These are phyloP conservation scores for Penicillium sp. DNA, from an alignment of 2,329 filamentous ascomycete genomes.

Conservation along the genomic window DNA sequence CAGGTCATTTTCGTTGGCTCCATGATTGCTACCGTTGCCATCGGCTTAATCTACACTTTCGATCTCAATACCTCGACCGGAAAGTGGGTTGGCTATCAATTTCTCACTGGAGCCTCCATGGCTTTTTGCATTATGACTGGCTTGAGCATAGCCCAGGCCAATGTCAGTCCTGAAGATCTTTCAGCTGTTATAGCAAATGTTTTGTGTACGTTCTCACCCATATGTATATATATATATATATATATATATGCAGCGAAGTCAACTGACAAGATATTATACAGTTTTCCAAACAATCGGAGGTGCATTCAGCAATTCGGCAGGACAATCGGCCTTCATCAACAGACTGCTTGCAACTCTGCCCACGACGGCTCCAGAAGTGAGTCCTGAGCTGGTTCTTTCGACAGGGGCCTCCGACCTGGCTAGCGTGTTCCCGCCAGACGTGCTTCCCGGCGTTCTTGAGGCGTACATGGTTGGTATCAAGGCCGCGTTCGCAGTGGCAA, in stretches of 20 bases:
- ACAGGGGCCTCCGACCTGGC: constrained; percentile 8
- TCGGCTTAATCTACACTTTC: constrained; percentile 32
- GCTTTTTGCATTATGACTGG: constrained; percentile 20
- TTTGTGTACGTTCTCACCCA: constrained; percentile 13
- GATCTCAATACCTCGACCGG: constrained; percentile 19
- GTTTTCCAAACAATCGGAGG: constrained; percentile 29
- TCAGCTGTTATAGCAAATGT: constrained; percentile 22
- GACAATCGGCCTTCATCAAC: constrained; percentile 15
- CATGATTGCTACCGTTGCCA: constrained; percentile 23
- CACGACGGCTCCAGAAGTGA: not conserved
- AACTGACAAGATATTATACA: not conserved
- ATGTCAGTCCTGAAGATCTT: constrained; percentile 23
- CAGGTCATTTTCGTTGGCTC: constrained; percentile 25
- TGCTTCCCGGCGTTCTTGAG: constrained; percentile 1
- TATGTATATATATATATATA: too few species aligned
- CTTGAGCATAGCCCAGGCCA: constrained; percentile 21
- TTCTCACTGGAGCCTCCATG: constrained; percentile 17
- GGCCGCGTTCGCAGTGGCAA: not conserved
- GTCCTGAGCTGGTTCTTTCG: not conserved
- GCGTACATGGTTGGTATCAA: constrained; percentile 12
- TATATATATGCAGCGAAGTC: too few species aligned
- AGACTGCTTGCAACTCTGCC: constrained; percentile 19
- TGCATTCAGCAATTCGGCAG: constrained; percentile 26
- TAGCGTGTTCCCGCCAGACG: not conserved
- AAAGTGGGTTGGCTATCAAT: constrained; percentile 24